A percentile compares a stretch with the other conserved stretches of the same genome.
phyloP scores from a whole-genome alignment of 1,139 yeast genomes.

The Suhomyces yuchorum region DNA sequence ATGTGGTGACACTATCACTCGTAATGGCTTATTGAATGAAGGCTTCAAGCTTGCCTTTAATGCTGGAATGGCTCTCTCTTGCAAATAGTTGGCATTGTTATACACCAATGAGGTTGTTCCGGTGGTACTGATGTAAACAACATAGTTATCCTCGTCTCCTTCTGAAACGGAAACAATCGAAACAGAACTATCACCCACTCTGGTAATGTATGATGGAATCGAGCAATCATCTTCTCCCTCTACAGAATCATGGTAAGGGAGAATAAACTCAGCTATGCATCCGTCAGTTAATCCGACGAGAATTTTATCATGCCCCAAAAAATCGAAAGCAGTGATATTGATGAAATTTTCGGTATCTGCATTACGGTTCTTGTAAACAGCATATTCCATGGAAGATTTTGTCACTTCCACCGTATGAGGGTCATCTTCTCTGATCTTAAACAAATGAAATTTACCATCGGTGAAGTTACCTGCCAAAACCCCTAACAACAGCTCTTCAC shows the following conservation, averaged over 20 bases:
- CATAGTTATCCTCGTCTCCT: slow-evolving; percentile 27
- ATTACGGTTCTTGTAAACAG: slow-evolving; percentile 1
- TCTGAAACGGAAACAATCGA: slow-evolving; percentile 48
- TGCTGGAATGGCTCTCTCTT: slow-evolving; percentile 29
- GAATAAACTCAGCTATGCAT: slow-evolving; percentile 60
- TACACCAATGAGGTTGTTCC: slow-evolving; percentile 46
- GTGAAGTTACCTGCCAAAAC: slow-evolving; percentile 58
- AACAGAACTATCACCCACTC: slow-evolving; percentile 51
- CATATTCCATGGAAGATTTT: slow-evolving; percentile 32
- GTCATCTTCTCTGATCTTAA: slow-evolving; percentile 37
- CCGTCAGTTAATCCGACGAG: slow-evolving; percentile 72
- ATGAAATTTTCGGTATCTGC: neutral
- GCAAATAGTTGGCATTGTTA: slow-evolving; percentile 44
- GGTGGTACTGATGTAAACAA: slow-evolving; percentile 49
- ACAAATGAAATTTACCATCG: slow-evolving; percentile 62
- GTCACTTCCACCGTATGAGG: slow-evolving; percentile 27
- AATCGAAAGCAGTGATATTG: slow-evolving; percentile 50
- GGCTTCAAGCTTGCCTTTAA: slow-evolving; percentile 29
- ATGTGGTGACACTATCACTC: slow-evolving; percentile 27
- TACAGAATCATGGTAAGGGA: slow-evolving; percentile 29
- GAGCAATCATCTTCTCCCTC: slow-evolving; percentile 15
- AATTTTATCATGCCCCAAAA: slow-evolving; percentile 50
- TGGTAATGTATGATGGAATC: slow-evolving; percentile 51
- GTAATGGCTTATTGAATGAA: slow-evolving; percentile 30
- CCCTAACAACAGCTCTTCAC: slow-evolving; percentile 35